Evolutionary conservation across 371 early-diverging fungal species (phyloP).

Genomic region (Blakeslea trispora): DNA sequence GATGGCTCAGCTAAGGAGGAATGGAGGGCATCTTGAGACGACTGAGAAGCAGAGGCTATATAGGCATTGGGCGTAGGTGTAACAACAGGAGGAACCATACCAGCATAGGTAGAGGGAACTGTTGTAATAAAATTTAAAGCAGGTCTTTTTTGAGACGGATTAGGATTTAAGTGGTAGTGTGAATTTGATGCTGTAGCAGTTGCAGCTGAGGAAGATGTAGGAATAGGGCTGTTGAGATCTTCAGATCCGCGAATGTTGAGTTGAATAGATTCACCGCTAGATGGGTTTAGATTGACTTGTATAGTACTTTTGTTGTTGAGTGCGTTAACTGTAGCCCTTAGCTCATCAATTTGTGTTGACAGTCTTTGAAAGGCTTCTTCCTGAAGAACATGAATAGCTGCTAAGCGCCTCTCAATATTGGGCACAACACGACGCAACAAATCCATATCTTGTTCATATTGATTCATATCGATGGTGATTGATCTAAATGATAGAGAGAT

Average conservation of each 20-base stretch:
- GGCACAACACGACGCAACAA: conserved; percentile 1
- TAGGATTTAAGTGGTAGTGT: too few species aligned
- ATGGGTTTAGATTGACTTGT: not conserved
- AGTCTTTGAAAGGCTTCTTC: not conserved
- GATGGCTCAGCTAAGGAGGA: too few species aligned
- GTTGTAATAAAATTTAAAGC: not conserved
- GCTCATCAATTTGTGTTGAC: not conserved
- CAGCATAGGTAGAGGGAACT: not conserved
- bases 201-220: not conserved
- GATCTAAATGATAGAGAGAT: too few species aligned
- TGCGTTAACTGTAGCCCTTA: not conserved
- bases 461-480: too few species aligned
- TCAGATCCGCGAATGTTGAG: not conserved
- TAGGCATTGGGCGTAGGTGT: not conserved
- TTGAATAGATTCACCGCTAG: not conserved
- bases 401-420: not conserved
- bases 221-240: not conserved
- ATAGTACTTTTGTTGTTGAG: not conserved
- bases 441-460: not conserved
- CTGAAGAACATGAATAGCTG: not conserved
- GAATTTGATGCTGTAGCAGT: not conserved
- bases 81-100: not conserved
- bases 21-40: too few species aligned
- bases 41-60: not conserved
- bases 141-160: not conserved